Percentiles rank a stretch among this genome's conserved stretches.
Conservation (phyloP, 2,329 filamentous ascomycete genomes). For the Alternaria rosae region DNA sequence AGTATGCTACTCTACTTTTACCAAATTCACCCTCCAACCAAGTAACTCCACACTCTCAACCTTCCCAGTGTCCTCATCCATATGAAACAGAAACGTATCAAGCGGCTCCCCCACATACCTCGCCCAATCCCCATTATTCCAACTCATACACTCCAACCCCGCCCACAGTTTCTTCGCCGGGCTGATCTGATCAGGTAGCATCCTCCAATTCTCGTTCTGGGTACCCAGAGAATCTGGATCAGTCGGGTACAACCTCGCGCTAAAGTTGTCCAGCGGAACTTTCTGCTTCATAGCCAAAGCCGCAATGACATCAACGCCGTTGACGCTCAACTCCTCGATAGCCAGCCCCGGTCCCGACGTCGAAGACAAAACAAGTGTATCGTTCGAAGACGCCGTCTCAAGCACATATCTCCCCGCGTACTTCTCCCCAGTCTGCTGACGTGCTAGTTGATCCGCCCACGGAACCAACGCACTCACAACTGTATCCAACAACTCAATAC, state of each 20-base stretch:
- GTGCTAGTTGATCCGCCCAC: conserved; percentile 30
- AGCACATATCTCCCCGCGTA: conserved; percentile 33
- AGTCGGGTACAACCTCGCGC: conserved; percentile 31
- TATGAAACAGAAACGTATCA: conserved; percentile 28
- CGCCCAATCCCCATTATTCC: conserved; percentile 26
- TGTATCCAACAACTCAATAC: conserved; percentile 20
- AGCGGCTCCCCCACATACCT: conserved; percentile 30
- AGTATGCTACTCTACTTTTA: conserved; percentile 56
- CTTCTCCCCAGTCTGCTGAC: conserved; percentile 20
- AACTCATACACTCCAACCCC: conserved; percentile 30
- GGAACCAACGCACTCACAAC: conserved; percentile 24
- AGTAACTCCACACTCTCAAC: conserved; percentile 20
- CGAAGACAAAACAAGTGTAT: conserved; percentile 7
- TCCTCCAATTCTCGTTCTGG: conserved; percentile 24
- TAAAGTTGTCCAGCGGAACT: conserved; percentile 16
- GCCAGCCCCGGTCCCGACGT: conserved; percentile 28
- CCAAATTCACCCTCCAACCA: conserved; percentile 22
- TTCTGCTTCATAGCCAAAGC: conserved; percentile 20
- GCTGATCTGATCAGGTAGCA: conserved; percentile 22
- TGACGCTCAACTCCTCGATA: conserved; percentile 23
- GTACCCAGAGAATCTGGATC: conserved; percentile 26
- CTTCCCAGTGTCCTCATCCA: conserved; percentile 2
- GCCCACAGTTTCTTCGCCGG: conserved; percentile 18
- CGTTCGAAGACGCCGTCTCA: conserved; percentile 19
- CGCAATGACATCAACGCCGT: conserved; percentile 23